A percentile compares a stretch with the other conserved stretches of the same genome.
Evolutionary conservation across 805 yeast genomes (phyloP).

Genomic region (Saccharomycopsis fibuligera): DNA sequence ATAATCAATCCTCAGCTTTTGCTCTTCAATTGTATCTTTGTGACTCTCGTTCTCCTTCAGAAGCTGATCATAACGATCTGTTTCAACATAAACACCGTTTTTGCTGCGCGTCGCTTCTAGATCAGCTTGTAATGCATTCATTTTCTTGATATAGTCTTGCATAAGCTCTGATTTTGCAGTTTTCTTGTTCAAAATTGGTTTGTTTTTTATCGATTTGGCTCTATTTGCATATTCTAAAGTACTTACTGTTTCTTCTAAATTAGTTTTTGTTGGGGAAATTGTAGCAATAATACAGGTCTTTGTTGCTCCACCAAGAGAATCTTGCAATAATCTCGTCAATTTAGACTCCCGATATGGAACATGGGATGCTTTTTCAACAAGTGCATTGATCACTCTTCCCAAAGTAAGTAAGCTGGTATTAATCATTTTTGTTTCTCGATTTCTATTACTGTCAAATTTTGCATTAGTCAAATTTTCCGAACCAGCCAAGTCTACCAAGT

Average conservation of each 20-base stretch:
- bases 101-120: no score
- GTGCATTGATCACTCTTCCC: background rate
- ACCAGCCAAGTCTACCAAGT: background rate
- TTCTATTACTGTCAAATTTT: background rate
- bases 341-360: slow-evolving; percentile 57
- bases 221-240: slow-evolving; percentile 82
- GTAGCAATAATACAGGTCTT: slow-evolving; percentile 83
- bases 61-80: no score
- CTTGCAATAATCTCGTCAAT: slow-evolving; percentile 70
- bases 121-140: background rate
- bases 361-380: slow-evolving; percentile 28
- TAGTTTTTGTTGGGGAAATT: slow-evolving; percentile 54
- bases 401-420: background rate
- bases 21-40: no score
- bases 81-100: no score
- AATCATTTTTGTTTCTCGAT: background rate
- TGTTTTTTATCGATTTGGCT: slow-evolving; percentile 71
- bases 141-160: background rate
- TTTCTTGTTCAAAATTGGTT: slow-evolving; percentile 30
- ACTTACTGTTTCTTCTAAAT: slow-evolving; percentile 71
- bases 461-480: background rate
- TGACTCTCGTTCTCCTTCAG: no score
- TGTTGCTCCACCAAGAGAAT: slow-evolving; percentile 80
- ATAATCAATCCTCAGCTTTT: no score
- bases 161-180: background rate